Evolutionary conservation across 192 early-diverging fungal species (phyloP), one percentile per base, ranked within the genome.

Genomic region (Oehlia diaphana): DNA sequence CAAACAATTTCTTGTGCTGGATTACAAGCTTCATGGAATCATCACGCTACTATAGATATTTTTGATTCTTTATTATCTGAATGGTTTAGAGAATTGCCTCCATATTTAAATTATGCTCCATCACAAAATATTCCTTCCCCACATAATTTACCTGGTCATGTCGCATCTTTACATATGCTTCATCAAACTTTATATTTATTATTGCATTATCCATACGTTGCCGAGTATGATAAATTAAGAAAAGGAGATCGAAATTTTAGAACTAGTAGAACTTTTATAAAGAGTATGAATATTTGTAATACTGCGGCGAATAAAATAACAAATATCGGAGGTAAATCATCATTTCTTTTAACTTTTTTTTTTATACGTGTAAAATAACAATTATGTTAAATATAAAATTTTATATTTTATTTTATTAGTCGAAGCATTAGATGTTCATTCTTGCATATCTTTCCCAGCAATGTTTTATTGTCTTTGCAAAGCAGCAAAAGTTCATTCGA

Each of bases 21-120:
- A 33, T 31, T 78, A 19, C 26, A 39, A 21, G 16, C 77, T 39
- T 53, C 63, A 80, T 87, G 37, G 86, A 84, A n/a, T 79, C 83
- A 10, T 81, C 80, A 65, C 81, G 76, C 35, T 9, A 85, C 81
- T 21, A 82, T 84, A 19, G 82, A 86, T 1, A 83, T 85, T 50
- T 79, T 87, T 13, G 84, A 84, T 31, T 80, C 80, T 9, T 68
- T 70, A 67, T 74, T 86, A 2, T 70, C 77, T 2, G 79, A 81
- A n/a, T 90, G 88, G 88, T 78, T 78, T 10, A 61, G 78, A 1
- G 80, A 75, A 50, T 76, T 90, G 44, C 89, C 89, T 16, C n/a
- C 66, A 3, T 82, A 87, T 37, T 44, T 90, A 39, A 81, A 86
- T 76, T 87, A 86, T 61, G 7, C 44, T 21, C 63, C 2, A 31